Base-by-base conservation (phyloP, 2,329 filamentous ascomycete species). In the Pseudogymnoascus sp. region DNA sequence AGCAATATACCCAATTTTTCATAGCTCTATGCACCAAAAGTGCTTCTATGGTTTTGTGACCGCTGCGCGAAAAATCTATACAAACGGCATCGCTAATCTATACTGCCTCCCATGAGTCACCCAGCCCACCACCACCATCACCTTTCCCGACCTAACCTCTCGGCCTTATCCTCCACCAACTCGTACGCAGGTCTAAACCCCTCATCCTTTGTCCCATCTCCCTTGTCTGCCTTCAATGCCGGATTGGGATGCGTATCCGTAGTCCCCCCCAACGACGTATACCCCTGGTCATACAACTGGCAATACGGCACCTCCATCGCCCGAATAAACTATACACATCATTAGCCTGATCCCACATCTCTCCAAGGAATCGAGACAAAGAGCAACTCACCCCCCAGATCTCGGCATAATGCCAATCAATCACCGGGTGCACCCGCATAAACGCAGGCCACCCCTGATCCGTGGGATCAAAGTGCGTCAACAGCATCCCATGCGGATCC, bases 341-440 rank as follows among this genome's bases (percentile, higher is more conserved):
- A 15, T 70, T 63, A 71, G 65, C 44, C 44, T 40, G 61, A 17
- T 64, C 63, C 38, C 31, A 53, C 57, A 40, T n/a, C 33, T 23
- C 62, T 36, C 13, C 13, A 38, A 50, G 17, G n/a, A 13, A 23
- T 60, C 35, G 15, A 35, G n/a, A 64, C 53, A 60, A 19, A 60
- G 21, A 61, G 60, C 71, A 72, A 81, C 90, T 80, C 72, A 96
- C 92, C 17, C 87, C 85, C 95, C 95, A 97, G 62, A 97, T 93
- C 75, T 97, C 93, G 10, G 86, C 84, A 75, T 97, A 96, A 74
- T 95, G 91, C 95, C 95, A 99, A 76, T 99, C 95, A 72, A 99
- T 93, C 9, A 99, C 90, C 0, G 95, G 93, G 76, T 99, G 92
- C 65, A 97, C 82, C 64, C 95, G 85, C 87, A 97, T 93, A 72